A percentile compares a stretch with the other conserved stretches of the same genome.
Evolutionary conservation across 768 basidiomycete genomes (phyloP).

Genomic region (Lentinula detonsa): DNA sequence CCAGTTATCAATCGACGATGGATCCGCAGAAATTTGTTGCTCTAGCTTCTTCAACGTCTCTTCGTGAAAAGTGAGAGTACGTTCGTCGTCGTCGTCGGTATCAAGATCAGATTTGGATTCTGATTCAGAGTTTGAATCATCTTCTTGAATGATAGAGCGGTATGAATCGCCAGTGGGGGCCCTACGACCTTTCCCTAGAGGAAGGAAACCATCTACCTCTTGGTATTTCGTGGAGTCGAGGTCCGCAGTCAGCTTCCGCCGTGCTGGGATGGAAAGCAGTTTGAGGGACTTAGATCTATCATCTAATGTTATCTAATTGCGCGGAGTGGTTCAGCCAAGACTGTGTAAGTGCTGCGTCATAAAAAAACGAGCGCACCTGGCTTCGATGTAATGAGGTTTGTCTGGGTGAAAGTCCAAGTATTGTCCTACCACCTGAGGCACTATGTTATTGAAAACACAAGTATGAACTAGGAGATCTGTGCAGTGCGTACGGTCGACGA

Average conservation of each 20-base stretch:
- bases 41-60: constrained; percentile 55
- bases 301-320: background rate
- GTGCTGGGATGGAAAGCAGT: constrained; percentile 47
- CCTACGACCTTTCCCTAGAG: constrained; percentile 26
- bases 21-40: constrained; percentile 41
- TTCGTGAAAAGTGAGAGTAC: constrained; percentile 47
- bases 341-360: background rate
- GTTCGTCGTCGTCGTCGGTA: constrained; percentile 32
- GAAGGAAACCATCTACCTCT: constrained; percentile 65
- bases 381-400: constrained; percentile 39
- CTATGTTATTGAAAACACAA: background rate
- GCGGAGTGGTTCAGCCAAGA: background rate
- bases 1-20: constrained; percentile 56
- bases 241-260: constrained; percentile 38
- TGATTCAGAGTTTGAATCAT: constrained; percentile 25
- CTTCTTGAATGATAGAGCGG: constrained; percentile 38
- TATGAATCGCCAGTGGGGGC: constrained; percentile 31
- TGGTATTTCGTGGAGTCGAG: constrained; percentile 39
- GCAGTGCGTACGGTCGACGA: constrained; percentile 46
- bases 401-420: constrained; percentile 54
- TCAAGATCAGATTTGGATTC: constrained; percentile 22
- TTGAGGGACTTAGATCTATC: constrained; percentile 51
- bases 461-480: background rate
- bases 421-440: constrained; percentile 49
- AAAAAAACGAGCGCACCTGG: constrained; percentile 27